Evolutionary conservation across 306 rosid genomes (phyloP).

Genomic region (Lathyrus sativus): DNA sequence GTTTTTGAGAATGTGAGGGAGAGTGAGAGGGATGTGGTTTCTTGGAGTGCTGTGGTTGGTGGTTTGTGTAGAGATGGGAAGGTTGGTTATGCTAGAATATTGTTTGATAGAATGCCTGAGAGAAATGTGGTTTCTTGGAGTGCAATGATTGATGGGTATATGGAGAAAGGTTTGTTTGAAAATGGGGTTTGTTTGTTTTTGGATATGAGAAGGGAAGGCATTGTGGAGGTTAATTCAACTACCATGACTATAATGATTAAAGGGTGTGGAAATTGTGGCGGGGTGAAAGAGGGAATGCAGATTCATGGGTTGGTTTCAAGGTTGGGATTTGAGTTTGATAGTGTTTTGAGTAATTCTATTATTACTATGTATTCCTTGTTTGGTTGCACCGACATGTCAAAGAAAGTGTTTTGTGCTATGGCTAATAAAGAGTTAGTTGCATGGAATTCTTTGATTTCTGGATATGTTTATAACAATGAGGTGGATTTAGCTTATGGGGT

Average conservation of each 20-base stretch:
- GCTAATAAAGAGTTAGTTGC: slow-evolving; percentile 55
- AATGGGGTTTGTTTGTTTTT: slow-evolving; percentile 66
- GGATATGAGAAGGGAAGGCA: slow-evolving; percentile 66
- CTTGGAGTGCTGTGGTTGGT: slow-evolving; percentile 78
- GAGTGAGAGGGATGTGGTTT: slow-evolving; percentile 66
- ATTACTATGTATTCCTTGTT: slow-evolving; percentile 70
- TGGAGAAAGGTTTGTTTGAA: slow-evolving; percentile 57
- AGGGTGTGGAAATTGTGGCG: slow-evolving; percentile 59
- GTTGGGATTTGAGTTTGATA: slow-evolving; percentile 65
- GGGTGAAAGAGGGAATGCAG: slow-evolving; percentile 68
- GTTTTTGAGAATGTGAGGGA: slow-evolving; percentile 58
- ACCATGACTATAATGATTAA: slow-evolving; percentile 62
- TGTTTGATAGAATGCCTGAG: slow-evolving; percentile 71
- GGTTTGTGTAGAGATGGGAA: slow-evolving; percentile 74
- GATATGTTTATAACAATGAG: slow-evolving; percentile 57
- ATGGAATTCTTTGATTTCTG: slow-evolving; percentile 82
- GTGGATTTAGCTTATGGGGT: slow-evolving; percentile 56
- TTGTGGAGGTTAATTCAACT: slow-evolving; percentile 65
- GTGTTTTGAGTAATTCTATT: slow-evolving; percentile 59
- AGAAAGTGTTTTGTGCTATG: slow-evolving; percentile 50
- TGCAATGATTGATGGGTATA: slow-evolving; percentile 72
- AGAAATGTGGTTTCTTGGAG: slow-evolving; percentile 83
- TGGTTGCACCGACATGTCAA: slow-evolving; percentile 52
- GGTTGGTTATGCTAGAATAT: slow-evolving; percentile 54
- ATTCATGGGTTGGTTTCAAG: slow-evolving; percentile 60